phyloP scores from a whole-genome alignment of 176 grass and related monocot species.

The Saccharum spontaneum region DNA sequence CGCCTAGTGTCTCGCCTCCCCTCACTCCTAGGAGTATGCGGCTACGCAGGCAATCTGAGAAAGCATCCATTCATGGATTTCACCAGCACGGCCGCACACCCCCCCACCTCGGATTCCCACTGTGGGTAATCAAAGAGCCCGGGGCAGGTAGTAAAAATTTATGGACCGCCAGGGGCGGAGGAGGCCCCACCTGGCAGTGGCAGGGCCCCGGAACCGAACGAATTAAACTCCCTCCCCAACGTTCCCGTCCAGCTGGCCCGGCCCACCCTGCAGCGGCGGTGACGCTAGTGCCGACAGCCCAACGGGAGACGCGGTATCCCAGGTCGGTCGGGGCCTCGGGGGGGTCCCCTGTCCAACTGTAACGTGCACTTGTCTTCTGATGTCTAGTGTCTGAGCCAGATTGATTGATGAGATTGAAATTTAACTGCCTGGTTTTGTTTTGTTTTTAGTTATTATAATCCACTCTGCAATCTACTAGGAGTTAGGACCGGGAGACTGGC shows the following conservation, averaged over 20 bases:
- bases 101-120: conserved; percentile 31
- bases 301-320: background rate
- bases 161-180: background rate
- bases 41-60: no score
- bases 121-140: background rate
- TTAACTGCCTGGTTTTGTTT: no score
- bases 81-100: background rate
- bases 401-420: background rate
- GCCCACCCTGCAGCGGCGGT: conserved; percentile 15
- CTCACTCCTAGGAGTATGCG: background rate
- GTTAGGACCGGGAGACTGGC: no score
- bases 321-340: no score
- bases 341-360: background rate
- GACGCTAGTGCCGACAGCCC: conserved; percentile 23
- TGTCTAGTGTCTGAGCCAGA: background rate
- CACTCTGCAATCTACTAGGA: background rate
- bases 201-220: background rate
- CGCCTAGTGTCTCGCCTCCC: background rate
- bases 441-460: background rate
- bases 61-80: background rate
- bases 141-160: background rate
- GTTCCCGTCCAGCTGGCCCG: background rate
- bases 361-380: conserved; percentile 24
- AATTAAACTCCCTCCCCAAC: background rate
- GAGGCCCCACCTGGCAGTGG: background rate